Conservation (phyloP, 2,329 filamentous ascomycete species). For the Mariannaea elegans region DNA sequence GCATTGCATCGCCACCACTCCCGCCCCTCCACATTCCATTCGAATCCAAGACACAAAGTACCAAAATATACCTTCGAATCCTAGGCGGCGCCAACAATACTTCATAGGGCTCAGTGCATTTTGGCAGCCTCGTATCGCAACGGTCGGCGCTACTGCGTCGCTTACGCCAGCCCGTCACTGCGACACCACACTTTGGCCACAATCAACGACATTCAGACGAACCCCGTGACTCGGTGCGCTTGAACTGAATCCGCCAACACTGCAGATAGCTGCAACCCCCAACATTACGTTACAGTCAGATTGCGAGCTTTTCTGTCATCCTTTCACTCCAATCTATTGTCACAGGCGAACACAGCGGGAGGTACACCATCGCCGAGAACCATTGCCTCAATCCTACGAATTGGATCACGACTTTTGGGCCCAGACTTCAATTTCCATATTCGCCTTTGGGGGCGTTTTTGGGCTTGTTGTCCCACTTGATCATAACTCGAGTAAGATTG, state of each 20-base stretch:
- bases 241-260: neutral
- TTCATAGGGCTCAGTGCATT: neutral
- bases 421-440: neutral
- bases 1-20: slow-evolving; percentile 5
- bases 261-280: neutral
- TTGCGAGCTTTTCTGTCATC: neutral
- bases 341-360: neutral
- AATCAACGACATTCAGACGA: neutral
- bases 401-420: neutral
- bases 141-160: slow-evolving; percentile 2
- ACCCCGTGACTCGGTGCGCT: slow-evolving; percentile 1
- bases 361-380: neutral
- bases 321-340: neutral
- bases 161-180: slow-evolving; percentile 9
- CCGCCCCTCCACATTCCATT: slow-evolving; percentile 14
- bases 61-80: neutral
- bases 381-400: neutral
- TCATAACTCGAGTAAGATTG: slow-evolving; percentile 22
- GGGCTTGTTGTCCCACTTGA: slow-evolving; percentile 6
- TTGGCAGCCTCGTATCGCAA: slow-evolving; percentile 8
- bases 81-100: neutral
- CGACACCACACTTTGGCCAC: slow-evolving; percentile 4
- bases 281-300: neutral
- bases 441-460: neutral
- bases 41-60: slow-evolving; percentile 14